Conservation (phyloP, 139 green algal species). For the Astrephomene gubernaculifera region DNA sequence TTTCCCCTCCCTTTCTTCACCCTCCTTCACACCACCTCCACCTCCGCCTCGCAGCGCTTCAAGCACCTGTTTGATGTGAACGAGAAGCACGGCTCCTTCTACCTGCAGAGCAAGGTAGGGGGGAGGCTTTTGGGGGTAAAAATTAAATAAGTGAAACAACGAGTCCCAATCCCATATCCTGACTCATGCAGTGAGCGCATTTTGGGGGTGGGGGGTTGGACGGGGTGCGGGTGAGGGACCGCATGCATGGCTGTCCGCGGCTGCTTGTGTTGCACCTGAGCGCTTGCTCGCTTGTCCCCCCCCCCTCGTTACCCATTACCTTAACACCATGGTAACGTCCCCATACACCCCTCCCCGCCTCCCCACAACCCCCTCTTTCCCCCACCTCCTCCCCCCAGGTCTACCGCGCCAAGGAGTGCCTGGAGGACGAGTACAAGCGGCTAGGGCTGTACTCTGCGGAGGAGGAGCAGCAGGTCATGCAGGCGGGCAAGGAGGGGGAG, state of each 20-base stretch:
- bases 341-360: too few species aligned
- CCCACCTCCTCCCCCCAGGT: constrained; percentile 58
- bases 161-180: too few species aligned
- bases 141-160: too few species aligned
- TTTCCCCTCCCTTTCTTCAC: not conserved
- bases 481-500: not conserved
- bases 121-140: not conserved
- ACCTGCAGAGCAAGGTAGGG: constrained; percentile 83
- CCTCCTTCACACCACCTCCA: not conserved
- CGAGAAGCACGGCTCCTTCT: constrained; percentile 92
- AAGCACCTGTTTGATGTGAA: constrained; percentile 88
- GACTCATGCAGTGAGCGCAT: too few species aligned
- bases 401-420: constrained; percentile 65
- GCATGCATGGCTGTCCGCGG: too few species aligned
- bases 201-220: not conserved
- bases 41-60: constrained; percentile 66
- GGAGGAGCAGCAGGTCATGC: constrained; percentile 6
- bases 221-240: too few species aligned
- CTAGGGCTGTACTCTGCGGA: not conserved
- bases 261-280: too few species aligned
- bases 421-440: constrained; percentile 57
- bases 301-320: too few species aligned
- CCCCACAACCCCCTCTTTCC: too few species aligned
- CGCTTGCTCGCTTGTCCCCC: too few species aligned
- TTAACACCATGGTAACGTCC: too few species aligned